These are phyloP conservation scores for Truncatella angustata DNA, from an alignment of 2,329 filamentous ascomycete genomes.

Conservation along the genomic window DNA sequence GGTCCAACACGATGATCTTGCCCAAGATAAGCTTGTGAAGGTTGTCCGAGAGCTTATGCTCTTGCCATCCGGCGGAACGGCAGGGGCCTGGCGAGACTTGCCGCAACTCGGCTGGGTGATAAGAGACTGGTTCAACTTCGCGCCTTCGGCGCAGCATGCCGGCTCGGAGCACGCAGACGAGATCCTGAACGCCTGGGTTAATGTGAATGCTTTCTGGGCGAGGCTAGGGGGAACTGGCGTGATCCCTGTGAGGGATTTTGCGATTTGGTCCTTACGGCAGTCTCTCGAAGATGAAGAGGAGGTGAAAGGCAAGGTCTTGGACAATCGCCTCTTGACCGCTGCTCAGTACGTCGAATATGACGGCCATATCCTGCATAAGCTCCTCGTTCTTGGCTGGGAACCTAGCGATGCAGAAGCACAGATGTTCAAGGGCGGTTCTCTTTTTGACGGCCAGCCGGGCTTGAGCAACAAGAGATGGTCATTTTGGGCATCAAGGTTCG, in stretches of 20 bases:
- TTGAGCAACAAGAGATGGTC: constrained; percentile 22
- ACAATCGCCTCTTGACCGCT: constrained; percentile 20
- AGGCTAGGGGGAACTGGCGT: constrained; percentile 22
- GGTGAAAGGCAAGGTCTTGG: constrained; percentile 6
- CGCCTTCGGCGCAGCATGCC: constrained; percentile 4
- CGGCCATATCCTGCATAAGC: constrained; percentile 20
- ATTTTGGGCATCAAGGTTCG: constrained; percentile 25
- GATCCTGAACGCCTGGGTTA: constrained; percentile 15
- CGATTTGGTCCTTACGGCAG: constrained; percentile 27
- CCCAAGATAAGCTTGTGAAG: constrained; percentile 24
- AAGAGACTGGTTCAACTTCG: constrained; percentile 20
- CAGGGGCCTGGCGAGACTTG: constrained; percentile 21
- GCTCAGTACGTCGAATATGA: constrained; percentile 27
- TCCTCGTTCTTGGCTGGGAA: constrained; percentile 16
- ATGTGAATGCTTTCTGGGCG: constrained; percentile 27
- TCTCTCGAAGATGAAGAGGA: constrained; percentile 19
- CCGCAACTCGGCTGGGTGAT: constrained; percentile 22
- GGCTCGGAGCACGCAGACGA: constrained; percentile 10
- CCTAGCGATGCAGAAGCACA: constrained; percentile 18
- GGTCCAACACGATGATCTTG: constrained; percentile 21
- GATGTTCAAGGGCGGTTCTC: constrained; percentile 18
- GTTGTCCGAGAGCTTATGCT: constrained; percentile 24
- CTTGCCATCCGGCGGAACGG: constrained; percentile 20
- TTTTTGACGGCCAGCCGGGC: constrained; percentile 22
- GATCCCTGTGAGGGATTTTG: constrained; percentile 13